Evolutionary conservation across 2,329 filamentous ascomycete species (phyloP).

Genomic region (Cryphonectria radicalis): DNA sequence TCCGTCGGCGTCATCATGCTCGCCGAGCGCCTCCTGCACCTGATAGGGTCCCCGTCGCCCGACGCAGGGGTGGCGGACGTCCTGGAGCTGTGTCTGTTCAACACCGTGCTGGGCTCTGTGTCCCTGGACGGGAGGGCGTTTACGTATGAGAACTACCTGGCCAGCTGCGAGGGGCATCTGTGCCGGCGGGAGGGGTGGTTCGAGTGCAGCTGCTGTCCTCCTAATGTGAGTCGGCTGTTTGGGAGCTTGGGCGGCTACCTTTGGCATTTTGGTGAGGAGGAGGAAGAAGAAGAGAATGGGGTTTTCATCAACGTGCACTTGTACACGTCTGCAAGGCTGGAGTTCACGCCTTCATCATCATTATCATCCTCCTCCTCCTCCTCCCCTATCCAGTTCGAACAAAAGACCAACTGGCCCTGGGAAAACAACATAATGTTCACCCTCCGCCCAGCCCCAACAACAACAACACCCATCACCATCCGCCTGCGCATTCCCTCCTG

Average conservation of each 20-base stretch:
- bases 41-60: constrained; percentile 45
- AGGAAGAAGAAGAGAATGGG: not conserved
- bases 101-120: constrained; percentile 62
- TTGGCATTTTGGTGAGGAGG: constrained; percentile 48
- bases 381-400: constrained; percentile 45
- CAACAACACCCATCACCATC: constrained; percentile 42
- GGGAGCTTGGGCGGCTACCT: constrained; percentile 61
- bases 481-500: constrained; percentile 59
- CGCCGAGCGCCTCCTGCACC: constrained; percentile 57
- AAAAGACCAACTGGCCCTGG: constrained; percentile 62
- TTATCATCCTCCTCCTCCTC: constrained; percentile 34
- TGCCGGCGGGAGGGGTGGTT: constrained; percentile 62
- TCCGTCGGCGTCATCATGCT: constrained; percentile 65
- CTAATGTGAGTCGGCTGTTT: constrained; percentile 60
- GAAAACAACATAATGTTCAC: constrained; percentile 54
- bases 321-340: constrained; percentile 54
- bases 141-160: constrained; percentile 65
- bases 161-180: constrained; percentile 53
- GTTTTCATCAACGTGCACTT: constrained; percentile 57
- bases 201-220: constrained; percentile 63
- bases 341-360: constrained; percentile 40
- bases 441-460: constrained; percentile 35
- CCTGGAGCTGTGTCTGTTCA: constrained; percentile 65
- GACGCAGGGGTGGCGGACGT: constrained; percentile 59
- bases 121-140: constrained; percentile 59